A percentile compares a stretch with the other conserved stretches of the same genome.
Conservation (phyloP, 495 filamentous ascomycete species). For the Cercophora sp. region DNA sequence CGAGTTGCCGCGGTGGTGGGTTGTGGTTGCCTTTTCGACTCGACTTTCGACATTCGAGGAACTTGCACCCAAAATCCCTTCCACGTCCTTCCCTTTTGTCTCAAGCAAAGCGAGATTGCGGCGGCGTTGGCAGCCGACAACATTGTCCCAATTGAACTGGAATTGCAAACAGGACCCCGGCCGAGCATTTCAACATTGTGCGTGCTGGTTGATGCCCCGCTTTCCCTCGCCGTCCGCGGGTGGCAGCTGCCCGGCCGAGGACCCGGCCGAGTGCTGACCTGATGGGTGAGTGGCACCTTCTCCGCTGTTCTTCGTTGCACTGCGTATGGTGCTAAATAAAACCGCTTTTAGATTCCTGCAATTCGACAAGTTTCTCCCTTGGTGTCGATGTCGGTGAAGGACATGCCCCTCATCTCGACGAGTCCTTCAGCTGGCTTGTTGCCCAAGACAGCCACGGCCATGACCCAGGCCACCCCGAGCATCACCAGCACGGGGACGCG, state of each 20-base stretch:
- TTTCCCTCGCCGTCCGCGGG: too few species aligned
- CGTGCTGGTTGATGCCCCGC: too few species aligned
- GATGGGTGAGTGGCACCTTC: background rate
- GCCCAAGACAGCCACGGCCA: background rate
- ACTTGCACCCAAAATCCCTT: background rate
- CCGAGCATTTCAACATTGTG: too few species aligned
- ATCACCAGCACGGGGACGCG: background rate
- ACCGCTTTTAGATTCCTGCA: conserved; percentile 2
- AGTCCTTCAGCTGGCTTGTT: conserved; percentile 3
- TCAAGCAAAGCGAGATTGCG: too few species aligned
- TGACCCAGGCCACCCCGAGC: background rate
- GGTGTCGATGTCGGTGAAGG: too few species aligned
- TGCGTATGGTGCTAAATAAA: background rate
- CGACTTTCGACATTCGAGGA: too few species aligned
- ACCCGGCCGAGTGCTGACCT: background rate
- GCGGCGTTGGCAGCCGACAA: too few species aligned
- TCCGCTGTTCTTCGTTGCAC: background rate
- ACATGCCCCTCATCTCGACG: background rate
- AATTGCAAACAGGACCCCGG: too few species aligned
- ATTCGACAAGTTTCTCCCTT: background rate
- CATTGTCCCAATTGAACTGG: too few species aligned
- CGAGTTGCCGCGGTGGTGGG: too few species aligned
- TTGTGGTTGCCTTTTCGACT: too few species aligned
- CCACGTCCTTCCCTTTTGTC: background rate
- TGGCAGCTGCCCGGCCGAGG: background rate